Evolutionary conservation across 1,284 basidiomycete genomes (phyloP), one percentile per base, ranked within the genome.

Genomic region (Ustilago loliicola): DNA sequence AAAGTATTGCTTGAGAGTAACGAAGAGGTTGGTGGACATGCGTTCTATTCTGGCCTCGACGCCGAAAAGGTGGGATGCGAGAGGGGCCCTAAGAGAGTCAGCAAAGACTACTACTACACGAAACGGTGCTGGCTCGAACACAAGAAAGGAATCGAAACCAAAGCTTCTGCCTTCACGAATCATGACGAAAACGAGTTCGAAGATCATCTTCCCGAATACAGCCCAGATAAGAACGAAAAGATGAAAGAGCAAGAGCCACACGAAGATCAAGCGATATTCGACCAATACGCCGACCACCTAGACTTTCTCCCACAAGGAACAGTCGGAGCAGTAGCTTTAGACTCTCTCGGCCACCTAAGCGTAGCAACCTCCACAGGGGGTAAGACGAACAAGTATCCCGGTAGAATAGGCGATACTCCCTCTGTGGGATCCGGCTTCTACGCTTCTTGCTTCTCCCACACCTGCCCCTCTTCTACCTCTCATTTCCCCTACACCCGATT

Each of bases 241-340:
- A 5, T 34, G 7, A 27, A 45, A 27, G 55, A 23, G 13, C n/a
- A 42, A 19, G n/a, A 5, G 2, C 56, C 62, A 10, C 72, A 66
- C 58, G 52, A 64, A 53, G 74, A 77, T 40, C 59, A 61, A 27
- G 40, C 57, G 1, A 53, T 77, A 11, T 62, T 72, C 29, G 63
- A 67, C 48, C 53, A 45, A 2, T 77, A 66, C 17, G 62, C 69
- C 23, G 45, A 85, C 87, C 42, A 74, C 25, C 87, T 92, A 2
- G 91, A 93, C 80, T 88, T 89, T 69, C 87, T 90, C 64, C 92
- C 93, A 1, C 91, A 88, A 48, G 93, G 93, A 2, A 94, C 93
- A 0, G 92, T 94, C 3, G 93, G 93, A 25, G 93, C 93, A 1
- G 92, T 94, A 17, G 93, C 92, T 2, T 87, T 94, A 32, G 93